Conservation (phyloP, 352 stramenopile genomes). For the Phytopythium oedochilum region DNA sequence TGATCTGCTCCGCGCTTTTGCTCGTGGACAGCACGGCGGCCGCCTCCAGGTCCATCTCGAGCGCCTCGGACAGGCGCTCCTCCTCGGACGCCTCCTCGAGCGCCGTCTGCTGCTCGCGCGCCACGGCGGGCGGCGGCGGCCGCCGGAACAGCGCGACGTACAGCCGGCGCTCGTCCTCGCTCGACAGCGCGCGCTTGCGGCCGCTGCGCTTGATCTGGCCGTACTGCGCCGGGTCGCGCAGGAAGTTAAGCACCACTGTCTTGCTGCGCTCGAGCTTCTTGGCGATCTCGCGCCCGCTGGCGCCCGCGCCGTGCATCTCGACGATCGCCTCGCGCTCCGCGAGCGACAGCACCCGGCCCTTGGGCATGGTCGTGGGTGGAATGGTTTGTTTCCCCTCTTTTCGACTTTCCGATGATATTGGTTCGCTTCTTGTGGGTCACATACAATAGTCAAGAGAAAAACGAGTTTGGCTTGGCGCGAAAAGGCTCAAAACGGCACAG, state of each 20-base stretch:
- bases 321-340: constrained; percentile 43
- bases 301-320: constrained; percentile 27
- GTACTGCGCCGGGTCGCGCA: constrained; percentile 40
- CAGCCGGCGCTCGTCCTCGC: constrained; percentile 37
- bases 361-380: constrained; percentile 26
- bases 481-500: not conserved
- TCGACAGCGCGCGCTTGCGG: constrained; percentile 37
- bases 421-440: no score
- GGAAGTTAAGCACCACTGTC: constrained; percentile 57
- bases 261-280: constrained; percentile 44
- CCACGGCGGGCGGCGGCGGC: not conserved
- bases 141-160: constrained; percentile 24
- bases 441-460: not conserved
- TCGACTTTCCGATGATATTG: no score
- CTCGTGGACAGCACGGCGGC: constrained; percentile 8
- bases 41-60: not conserved
- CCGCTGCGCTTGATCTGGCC: constrained; percentile 45
- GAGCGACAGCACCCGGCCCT: constrained; percentile 29
- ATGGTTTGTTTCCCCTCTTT: not conserved
- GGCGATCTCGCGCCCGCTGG: constrained; percentile 45
- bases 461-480: no score
- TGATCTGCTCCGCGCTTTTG: constrained; percentile 45
- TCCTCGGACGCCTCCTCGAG: constrained; percentile 1
- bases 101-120: not conserved
- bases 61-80: not conserved